These are phyloP conservation scores for Leishmania tropica DNA, from an alignment of 208 protist genomes.

Conservation along the genomic window DNA sequence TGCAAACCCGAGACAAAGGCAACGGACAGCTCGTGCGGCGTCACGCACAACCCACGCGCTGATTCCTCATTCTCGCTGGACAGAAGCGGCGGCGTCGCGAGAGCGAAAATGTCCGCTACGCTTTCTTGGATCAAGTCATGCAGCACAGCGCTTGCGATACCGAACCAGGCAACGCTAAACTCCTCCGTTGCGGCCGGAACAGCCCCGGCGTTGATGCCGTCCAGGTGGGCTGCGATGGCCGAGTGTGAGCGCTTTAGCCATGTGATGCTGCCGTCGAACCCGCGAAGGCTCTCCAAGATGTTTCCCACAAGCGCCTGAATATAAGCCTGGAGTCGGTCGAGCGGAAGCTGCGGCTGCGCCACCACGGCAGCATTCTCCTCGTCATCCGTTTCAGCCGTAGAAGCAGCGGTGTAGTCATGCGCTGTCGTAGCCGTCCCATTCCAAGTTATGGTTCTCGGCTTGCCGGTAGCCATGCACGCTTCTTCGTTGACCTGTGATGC, in stretches of 20 bases:
- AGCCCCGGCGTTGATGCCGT: constrained; percentile 10
- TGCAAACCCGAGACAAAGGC: constrained; percentile 31
- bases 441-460: constrained; percentile 9
- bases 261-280: constrained; percentile 32
- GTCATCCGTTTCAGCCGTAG: constrained; percentile 1
- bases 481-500: not conserved
- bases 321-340: constrained; percentile 19
- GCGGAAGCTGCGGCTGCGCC: constrained; percentile 4
- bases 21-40: constrained; percentile 22
- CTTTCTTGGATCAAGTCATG: constrained; percentile 26
- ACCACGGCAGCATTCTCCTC: constrained; percentile 5
- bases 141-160: constrained; percentile 36
- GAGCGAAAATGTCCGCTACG: constrained; percentile 10
- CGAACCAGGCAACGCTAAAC: constrained; percentile 45
- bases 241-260: constrained; percentile 30
- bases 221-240: constrained; percentile 22
- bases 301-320: constrained; percentile 20
- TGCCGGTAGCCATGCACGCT: constrained; percentile 1
- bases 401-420: not conserved
- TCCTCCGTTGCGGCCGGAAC: constrained; percentile 34
- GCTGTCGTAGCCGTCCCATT: constrained; percentile 1
- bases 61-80: not conserved
- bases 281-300: constrained; percentile 30
- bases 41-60: not conserved
- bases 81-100: not conserved